phyloP scores from a whole-genome alignment of 2,329 filamentous ascomycete species.

The Venturia effusa region DNA sequence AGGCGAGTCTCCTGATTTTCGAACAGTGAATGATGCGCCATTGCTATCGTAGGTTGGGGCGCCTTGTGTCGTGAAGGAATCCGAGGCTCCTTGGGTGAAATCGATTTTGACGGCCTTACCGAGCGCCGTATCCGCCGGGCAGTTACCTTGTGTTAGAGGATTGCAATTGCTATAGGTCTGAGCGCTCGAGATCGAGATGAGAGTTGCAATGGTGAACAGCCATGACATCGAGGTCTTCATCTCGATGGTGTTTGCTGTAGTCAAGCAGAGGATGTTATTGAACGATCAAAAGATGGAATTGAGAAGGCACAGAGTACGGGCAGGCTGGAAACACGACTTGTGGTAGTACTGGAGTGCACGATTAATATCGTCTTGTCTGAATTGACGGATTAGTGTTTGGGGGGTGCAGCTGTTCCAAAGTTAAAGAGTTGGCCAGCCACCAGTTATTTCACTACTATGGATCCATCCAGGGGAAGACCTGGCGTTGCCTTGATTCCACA shows the following conservation, averaged over 20 bases:
- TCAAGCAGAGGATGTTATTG: not conserved
- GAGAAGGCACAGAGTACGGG: not conserved
- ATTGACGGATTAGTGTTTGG: not conserved
- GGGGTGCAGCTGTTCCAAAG: not conserved
- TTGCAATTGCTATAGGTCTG: slow-evolving; percentile 49
- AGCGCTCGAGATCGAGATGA: slow-evolving; percentile 29
- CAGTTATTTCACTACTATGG: not conserved
- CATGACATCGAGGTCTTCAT: slow-evolving; percentile 1
- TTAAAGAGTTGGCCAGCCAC: not conserved
- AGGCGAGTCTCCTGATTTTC: slow-evolving; percentile 68
- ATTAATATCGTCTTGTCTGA: not conserved
- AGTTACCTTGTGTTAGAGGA: slow-evolving; percentile 44
- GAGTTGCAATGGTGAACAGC: slow-evolving; percentile 16
- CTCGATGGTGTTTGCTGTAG: not conserved
- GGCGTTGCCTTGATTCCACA: not conserved
- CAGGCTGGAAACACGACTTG: not conserved
- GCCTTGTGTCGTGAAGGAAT: slow-evolving; percentile 64
- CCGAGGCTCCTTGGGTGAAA: slow-evolving; percentile 66
- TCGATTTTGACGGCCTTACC: slow-evolving; percentile 75
- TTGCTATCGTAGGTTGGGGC: slow-evolving; percentile 62
- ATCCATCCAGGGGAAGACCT: not conserved
- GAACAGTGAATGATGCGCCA: slow-evolving; percentile 73
- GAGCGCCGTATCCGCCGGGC: slow-evolving; percentile 67
- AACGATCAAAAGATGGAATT: not conserved
- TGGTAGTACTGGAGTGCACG: not conserved